Conservation (phyloP, 805 yeast genomes). For the Ogataea saltuana region DNA sequence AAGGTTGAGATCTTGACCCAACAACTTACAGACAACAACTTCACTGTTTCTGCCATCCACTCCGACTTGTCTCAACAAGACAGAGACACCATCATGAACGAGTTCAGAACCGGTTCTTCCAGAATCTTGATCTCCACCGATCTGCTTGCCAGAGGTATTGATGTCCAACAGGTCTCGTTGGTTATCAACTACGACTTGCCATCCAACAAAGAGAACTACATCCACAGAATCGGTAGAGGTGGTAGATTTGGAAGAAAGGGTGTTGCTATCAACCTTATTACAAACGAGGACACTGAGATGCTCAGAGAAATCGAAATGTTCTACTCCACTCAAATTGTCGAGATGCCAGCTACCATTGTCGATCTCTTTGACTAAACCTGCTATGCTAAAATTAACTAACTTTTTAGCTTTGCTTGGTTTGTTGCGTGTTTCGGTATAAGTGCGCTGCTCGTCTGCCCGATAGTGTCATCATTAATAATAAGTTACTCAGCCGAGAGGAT, state of each 20-base stretch:
- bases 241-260: constrained; percentile 99
- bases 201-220: constrained; percentile 87
- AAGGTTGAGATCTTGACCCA: constrained; percentile 91
- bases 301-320: constrained; percentile 74
- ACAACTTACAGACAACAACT: constrained; percentile 74
- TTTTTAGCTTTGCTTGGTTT: constrained; percentile 2
- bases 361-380: constrained; percentile 39
- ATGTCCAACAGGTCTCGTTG: constrained; percentile 95
- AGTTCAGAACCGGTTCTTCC: constrained; percentile 90
- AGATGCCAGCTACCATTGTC: constrained; percentile 75
- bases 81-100: constrained; percentile 92
- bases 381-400: neutral
- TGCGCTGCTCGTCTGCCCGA: constrained; percentile 8
- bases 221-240: constrained; percentile 97
- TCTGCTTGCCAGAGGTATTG: constrained; percentile 97
- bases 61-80: constrained; percentile 96
- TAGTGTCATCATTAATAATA: constrained; percentile 10
- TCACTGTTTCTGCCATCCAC: constrained; percentile 94
- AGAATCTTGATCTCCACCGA: constrained; percentile 95
- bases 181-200: constrained; percentile 97
- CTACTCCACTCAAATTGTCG: constrained; percentile 73
- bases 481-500: no score
- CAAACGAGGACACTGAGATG: constrained; percentile 71
- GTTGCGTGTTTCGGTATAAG: constrained; percentile 2
- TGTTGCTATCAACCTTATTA: constrained; percentile 92